Evolutionary conservation across 2,329 filamentous ascomycete genomes (phyloP).

Genomic region (Aspergillus quadricinctus): DNA sequence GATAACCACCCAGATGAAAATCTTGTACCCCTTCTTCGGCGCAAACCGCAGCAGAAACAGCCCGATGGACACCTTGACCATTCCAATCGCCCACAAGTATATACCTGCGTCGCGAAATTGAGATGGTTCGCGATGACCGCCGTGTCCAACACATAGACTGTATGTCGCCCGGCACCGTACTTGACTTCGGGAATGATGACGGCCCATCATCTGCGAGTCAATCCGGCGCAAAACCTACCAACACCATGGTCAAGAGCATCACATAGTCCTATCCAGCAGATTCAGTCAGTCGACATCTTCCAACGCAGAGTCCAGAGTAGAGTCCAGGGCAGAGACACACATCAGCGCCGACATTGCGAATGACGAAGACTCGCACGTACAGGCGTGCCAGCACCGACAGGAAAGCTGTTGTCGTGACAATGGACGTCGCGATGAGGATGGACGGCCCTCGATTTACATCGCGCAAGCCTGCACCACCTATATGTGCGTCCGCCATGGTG

Average conservation of each 20-base stretch:
- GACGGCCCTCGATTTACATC: too few relatives aligned
- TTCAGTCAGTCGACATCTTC: neutral
- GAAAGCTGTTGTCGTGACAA: too few relatives aligned
- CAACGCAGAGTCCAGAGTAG: neutral
- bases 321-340: conserved; percentile 1
- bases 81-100: conserved; percentile 34
- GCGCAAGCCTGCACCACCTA: too few relatives aligned
- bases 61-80: conserved; percentile 43
- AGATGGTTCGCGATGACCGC: conserved; percentile 39
- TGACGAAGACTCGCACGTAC: conserved; percentile 20
- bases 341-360: conserved; percentile 18
- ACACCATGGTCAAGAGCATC: conserved; percentile 15
- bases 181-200: conserved; percentile 40
- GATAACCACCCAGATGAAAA: conserved; percentile 37
- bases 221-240: conserved; percentile 3
- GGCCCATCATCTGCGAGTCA: conserved; percentile 22
- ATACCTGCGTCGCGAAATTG: conserved; percentile 32
- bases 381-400: conserved; percentile 13
- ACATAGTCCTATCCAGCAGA: conserved; percentile 9
- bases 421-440: too few relatives aligned
- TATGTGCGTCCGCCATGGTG: too few relatives aligned
- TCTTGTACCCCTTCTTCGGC: conserved; percentile 31
- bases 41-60: conserved; percentile 42
- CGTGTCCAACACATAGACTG: conserved; percentile 37
- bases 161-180: conserved; percentile 46